Base-by-base conservation (phyloP, 345 rosid genomes). In the Gossypium herbaceum region DNA sequence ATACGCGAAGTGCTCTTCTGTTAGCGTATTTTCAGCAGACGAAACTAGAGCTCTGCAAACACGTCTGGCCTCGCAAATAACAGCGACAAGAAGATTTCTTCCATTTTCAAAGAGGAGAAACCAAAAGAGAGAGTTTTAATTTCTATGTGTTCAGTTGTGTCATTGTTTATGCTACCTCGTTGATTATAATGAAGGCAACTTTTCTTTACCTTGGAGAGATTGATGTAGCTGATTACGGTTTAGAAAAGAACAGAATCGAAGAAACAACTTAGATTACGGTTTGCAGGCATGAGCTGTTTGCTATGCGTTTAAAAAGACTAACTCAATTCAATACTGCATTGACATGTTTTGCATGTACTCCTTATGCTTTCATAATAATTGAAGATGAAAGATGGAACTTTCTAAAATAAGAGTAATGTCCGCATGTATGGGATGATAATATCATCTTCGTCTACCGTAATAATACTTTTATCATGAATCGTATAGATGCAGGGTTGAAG, bases 181-280 rank as follows among this genome's bases (percentile, higher is more conserved):
- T 41, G 12, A 55, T 29, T 54, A 12, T 65, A 17, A 13, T 59
- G 74, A 63, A 17, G 76, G 75, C 76, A 94, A 96, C 94, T 25
- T 92, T 94, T 84, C 92, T 89, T 76, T 89, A 92, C 10, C 94
- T 94, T 9, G 98, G 92, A 63, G 98, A 92, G 86, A 86, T 94
- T 80, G 93, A 91, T 71, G 97, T 86, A 81, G 85, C 83, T 74
- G 91, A 84, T 73, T 34, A 34, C 0, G 41, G 7, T 34, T 5
- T 5, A 43, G 79, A 55, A 34, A 34, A 34, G 39, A 34, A 34
- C 6, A 4, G 6, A 34, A 34, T 34, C 39, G 4, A 34, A 34
- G 39, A 34, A 34, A 4, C 39, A 34, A 34, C 39, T 34, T 34
- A 34, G 39, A 34, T 34, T 34, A 34, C 6, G 7, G 7, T 34